Conservation (phyloP, 2,329 filamentous ascomycete genomes). For the Taxawa tesnikishii region DNA sequence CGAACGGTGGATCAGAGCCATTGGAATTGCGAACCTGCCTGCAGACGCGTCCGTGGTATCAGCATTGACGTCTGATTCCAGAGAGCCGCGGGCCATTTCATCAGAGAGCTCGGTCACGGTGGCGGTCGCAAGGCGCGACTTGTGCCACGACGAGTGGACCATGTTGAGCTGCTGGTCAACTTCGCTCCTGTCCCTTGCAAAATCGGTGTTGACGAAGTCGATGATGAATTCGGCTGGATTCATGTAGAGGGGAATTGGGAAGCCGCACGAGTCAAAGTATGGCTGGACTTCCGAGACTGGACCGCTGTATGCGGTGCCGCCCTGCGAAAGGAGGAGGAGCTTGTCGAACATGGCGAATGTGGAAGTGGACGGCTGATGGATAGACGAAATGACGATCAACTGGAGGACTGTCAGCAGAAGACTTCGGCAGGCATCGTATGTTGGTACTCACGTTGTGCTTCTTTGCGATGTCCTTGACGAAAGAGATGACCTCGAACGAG, state of each 20-base stretch:
- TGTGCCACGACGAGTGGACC: slow-evolving; percentile 45
- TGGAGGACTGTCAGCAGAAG: slow-evolving; percentile 17
- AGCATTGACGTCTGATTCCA: slow-evolving; percentile 17
- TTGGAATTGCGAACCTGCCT: slow-evolving; percentile 36
- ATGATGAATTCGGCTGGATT: slow-evolving; percentile 75
- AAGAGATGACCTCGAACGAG: slow-evolving; percentile 64
- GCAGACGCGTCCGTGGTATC: slow-evolving; percentile 24
- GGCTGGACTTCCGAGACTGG: slow-evolving; percentile 41
- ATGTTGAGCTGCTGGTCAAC: slow-evolving; percentile 37
- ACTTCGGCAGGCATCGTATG: not conserved
- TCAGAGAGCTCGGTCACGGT: slow-evolving; percentile 21
- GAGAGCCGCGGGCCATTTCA: slow-evolving; percentile 21
- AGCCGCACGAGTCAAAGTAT: slow-evolving; percentile 52
- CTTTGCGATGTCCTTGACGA: slow-evolving; percentile 54
- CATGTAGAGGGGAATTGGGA: slow-evolving; percentile 53
- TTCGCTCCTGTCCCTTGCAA: slow-evolving; percentile 39
- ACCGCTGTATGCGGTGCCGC: slow-evolving; percentile 63
- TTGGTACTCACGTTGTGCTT: slow-evolving; percentile 46
- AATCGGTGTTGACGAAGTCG: slow-evolving; percentile 68
- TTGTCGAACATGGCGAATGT: slow-evolving; percentile 76
- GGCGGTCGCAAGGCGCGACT: slow-evolving; percentile 29
- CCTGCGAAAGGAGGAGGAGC: slow-evolving; percentile 58
- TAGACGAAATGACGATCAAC: slow-evolving; percentile 69
- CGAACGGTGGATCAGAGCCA: slow-evolving; percentile 61
- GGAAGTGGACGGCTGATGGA: slow-evolving; percentile 72